These are phyloP conservation scores for Plasmodium sp. DNA, from an alignment of 169 alveolate species.

Conservation along the genomic window DNA sequence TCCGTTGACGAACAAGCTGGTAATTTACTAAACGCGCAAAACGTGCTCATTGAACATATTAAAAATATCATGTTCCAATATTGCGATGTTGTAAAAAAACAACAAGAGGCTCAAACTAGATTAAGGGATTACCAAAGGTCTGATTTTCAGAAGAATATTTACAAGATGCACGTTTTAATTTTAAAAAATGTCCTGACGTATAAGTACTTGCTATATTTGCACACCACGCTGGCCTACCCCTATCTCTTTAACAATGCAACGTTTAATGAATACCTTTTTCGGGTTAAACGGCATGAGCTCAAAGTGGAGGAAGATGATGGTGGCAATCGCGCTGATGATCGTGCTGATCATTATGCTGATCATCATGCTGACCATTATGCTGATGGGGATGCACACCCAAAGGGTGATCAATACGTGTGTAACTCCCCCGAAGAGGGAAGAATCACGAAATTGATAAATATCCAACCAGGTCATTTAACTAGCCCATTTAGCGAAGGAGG, in stretches of 20 bases:
- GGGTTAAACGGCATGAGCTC: background rate
- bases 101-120: slow-evolving; percentile 31
- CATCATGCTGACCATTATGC: background rate
- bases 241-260: slow-evolving; percentile 18
- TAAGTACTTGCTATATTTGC: slow-evolving; percentile 48
- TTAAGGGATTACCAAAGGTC: slow-evolving; percentile 26
- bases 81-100: slow-evolving; percentile 10
- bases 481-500: background rate
- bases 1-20: background rate
- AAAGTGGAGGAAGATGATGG: background rate
- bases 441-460: background rate
- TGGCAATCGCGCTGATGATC: background rate
- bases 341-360: background rate
- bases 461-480: background rate
- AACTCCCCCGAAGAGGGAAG: background rate
- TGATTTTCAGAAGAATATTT: slow-evolving; percentile 9
- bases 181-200: slow-evolving; percentile 47
- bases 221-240: slow-evolving; percentile 58
- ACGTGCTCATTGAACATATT: slow-evolving; percentile 5
- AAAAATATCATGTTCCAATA: slow-evolving; percentile 10
- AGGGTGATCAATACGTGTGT: background rate
- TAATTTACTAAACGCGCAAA: background rate
- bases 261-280: slow-evolving; percentile 45
- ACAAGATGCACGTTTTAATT: slow-evolving; percentile 25
- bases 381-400: background rate